Percentiles rank a stretch among this genome's conserved stretches.
phyloP scores from a whole-genome alignment of 2,329 filamentous ascomycete species.

The Fusarium sp. region DNA sequence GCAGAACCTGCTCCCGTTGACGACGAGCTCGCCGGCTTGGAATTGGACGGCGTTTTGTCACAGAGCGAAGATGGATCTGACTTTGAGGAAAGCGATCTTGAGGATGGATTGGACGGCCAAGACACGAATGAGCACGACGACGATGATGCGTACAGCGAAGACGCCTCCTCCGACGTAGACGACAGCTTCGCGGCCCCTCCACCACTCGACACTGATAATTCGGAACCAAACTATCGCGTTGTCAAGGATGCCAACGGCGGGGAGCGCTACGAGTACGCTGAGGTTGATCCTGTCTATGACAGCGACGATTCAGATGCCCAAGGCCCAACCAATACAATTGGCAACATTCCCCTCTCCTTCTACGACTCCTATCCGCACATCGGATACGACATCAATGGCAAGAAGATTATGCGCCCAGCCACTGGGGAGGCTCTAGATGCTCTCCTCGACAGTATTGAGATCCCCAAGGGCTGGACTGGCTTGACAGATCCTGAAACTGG shows the following conservation, averaged over 20 bases:
- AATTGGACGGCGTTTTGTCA: conserved; percentile 66
- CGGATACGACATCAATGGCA: conserved; percentile 98
- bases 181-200: conserved; percentile 35
- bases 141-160: conserved; percentile 40
- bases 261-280: conserved; percentile 88
- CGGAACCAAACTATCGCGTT: conserved; percentile 59
- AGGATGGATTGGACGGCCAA: conserved; percentile 48
- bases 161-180: conserved; percentile 50
- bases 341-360: conserved; percentile 91
- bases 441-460: conserved; percentile 92
- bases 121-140: neutral
- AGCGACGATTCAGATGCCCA: conserved; percentile 92
- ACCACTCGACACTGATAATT: conserved; percentile 52
- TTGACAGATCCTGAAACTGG: conserved; percentile 93
- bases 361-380: conserved; percentile 99
- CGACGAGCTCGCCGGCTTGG: conserved; percentile 52
- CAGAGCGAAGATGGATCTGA: conserved; percentile 67
- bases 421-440: conserved; percentile 94
- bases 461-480: conserved; percentile 97
- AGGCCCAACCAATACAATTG: conserved; percentile 87
- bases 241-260: conserved; percentile 90
- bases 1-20: conserved; percentile 20
- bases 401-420: conserved; percentile 95
- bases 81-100: conserved; percentile 52
- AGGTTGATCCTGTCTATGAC: conserved; percentile 94